Percentiles rank a stretch among this genome's conserved stretches.
Conservation (phyloP, 768 basidiomycete genomes). For the Collybiopsis luxurians region DNA sequence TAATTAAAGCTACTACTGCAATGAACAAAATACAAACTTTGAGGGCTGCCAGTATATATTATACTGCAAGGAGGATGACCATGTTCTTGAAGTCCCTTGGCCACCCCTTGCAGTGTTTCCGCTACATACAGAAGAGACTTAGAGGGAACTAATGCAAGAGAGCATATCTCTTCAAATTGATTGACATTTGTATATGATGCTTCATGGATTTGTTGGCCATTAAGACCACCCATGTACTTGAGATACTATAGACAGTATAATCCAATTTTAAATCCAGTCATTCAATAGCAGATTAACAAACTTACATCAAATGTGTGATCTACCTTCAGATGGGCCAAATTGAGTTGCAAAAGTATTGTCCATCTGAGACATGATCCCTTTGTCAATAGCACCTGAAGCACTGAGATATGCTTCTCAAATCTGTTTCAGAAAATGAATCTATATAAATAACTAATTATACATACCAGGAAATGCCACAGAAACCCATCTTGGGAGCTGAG, state of each 20-base stretch:
- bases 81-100: slow-evolving; percentile 6
- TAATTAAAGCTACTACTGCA: not conserved
- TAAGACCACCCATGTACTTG: slow-evolving; percentile 14
- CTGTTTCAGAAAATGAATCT: not conserved
- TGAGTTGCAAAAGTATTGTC: slow-evolving; percentile 11
- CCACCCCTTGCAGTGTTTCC: slow-evolving; percentile 8
- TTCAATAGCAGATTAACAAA: not conserved
- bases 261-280: not conserved
- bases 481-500: slow-evolving; percentile 9
- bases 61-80: slow-evolving; percentile 11
- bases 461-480: slow-evolving; percentile 7
- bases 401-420: not conserved
- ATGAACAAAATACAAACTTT: slow-evolving; percentile 7
- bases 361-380: slow-evolving; percentile 11
- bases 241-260: slow-evolving; percentile 7
- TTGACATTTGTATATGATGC: slow-evolving; percentile 12
- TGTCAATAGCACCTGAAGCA: not conserved
- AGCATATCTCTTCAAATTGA: slow-evolving; percentile 13
- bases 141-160: slow-evolving; percentile 9
- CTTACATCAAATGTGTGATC: slow-evolving; percentile 18
- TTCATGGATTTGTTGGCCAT: slow-evolving; percentile 13
- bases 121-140: slow-evolving; percentile 11
- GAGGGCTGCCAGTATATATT: slow-evolving; percentile 16
- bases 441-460: not conserved
- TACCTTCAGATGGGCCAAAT: slow-evolving; percentile 14